Conservation (phyloP, 2,329 filamentous ascomycete species). For the Fusarium denticulatum region DNA sequence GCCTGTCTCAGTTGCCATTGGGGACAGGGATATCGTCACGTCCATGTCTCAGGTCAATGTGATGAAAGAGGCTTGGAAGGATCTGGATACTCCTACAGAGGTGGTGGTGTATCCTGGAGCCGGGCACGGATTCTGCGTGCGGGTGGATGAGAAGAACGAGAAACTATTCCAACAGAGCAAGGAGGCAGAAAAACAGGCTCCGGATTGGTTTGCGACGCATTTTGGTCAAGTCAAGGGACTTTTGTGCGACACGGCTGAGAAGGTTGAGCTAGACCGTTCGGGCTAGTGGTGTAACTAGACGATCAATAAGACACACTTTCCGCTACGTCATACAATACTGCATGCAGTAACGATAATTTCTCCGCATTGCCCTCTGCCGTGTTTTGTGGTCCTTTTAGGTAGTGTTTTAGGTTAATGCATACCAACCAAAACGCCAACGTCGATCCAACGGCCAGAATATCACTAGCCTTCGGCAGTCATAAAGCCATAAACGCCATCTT, state of each 20-base stretch:
- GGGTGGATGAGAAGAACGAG: not conserved
- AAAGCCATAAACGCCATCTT: not conserved
- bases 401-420: not conserved
- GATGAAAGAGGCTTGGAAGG: not conserved
- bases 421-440: not conserved
- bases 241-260: not conserved
- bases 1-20: not conserved
- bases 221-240: not conserved
- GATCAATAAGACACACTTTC: not conserved
- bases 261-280: not conserved
- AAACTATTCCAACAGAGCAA: not conserved
- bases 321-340: not conserved
- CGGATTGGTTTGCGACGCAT: not conserved
- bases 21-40: accelerated
- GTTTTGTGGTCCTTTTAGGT: not conserved
- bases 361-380: not conserved
- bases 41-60: not conserved
- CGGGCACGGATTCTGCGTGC: not conserved
- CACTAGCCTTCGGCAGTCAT: not conserved
- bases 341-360: not conserved
- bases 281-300: not conserved
- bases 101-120: not conserved
- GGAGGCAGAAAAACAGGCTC: not conserved
- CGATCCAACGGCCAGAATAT: not conserved
- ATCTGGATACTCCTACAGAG: accelerated